Percentiles rank a stretch among this genome's conserved stretches.
These are phyloP conservation scores for Coemansia sp. DNA, from an alignment of 192 early-diverging fungal genomes.

Conservation along the genomic window DNA sequence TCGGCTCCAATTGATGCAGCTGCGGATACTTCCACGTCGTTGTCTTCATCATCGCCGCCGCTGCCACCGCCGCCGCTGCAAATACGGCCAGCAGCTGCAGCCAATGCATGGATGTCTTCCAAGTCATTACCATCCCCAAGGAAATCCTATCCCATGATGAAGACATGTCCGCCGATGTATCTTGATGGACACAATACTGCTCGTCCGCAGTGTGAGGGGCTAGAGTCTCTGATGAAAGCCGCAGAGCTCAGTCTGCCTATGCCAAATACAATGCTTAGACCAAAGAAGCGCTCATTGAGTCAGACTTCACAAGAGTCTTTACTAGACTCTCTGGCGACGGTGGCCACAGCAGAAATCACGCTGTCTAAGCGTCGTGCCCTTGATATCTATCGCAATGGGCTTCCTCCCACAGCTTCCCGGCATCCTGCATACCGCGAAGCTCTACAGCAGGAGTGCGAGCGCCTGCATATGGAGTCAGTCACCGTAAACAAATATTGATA, in stretches of 20 bases:
- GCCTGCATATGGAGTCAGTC: constrained; percentile 20
- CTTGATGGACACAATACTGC: background rate
- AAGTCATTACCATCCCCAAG: background rate
- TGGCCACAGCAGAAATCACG: constrained; percentile 38
- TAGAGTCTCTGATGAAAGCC: constrained; percentile 42
- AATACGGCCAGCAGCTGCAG: background rate
- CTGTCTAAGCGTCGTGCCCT: constrained; percentile 26
- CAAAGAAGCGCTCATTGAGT: constrained; percentile 25
- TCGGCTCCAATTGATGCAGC: constrained; percentile 27
- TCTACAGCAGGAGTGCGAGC: constrained; percentile 46
- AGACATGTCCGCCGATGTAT: background rate
- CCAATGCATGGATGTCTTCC: background rate
- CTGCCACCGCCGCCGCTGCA: no score
- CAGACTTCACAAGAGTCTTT: constrained; percentile 17
- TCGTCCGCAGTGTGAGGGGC: constrained; percentile 7
- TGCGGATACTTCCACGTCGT: constrained; percentile 15
- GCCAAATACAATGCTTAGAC: constrained; percentile 10
- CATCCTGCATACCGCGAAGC: constrained; percentile 35
- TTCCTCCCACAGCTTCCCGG: constrained; percentile 2
- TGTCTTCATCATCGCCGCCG: background rate
- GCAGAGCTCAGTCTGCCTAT: constrained; percentile 34
- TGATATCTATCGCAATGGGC: constrained; percentile 1
- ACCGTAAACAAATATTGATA: background rate
- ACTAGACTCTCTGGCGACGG: constrained; percentile 46
- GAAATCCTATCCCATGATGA: background rate